phyloP scores from a whole-genome alignment of 2,329 filamentous ascomycete species.

The Pyricularia pennisetigena region DNA sequence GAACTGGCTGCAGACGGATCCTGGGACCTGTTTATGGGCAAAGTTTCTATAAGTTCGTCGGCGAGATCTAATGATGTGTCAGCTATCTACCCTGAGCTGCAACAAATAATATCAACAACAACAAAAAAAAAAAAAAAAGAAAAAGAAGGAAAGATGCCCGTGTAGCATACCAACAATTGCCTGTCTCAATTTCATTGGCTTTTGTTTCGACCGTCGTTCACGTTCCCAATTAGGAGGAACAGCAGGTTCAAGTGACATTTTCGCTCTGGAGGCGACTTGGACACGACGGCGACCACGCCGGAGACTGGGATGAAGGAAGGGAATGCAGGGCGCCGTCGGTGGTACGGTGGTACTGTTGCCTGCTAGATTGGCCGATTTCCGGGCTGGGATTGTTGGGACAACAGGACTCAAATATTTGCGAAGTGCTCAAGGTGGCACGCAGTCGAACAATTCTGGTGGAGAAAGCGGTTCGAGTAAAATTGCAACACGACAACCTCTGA shows the following conservation, averaged over 20 bases:
- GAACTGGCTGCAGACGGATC: slow-evolving; percentile 17
- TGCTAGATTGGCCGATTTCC: neutral
- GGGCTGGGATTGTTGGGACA: neutral
- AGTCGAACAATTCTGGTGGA: neutral
- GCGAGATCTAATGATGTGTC: neutral
- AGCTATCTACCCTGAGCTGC: neutral
- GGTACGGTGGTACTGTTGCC: neutral
- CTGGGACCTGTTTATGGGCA: neutral
- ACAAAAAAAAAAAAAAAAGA: no score
- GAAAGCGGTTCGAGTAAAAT: neutral
- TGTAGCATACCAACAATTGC: neutral
- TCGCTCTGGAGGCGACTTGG: neutral
- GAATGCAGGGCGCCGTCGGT: neutral
- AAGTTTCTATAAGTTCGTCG: neutral
- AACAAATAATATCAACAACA: neutral
- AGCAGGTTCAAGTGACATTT: neutral
- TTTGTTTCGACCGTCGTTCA: neutral
- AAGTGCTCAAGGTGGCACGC: no score
- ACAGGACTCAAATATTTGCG: neutral
- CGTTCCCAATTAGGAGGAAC: neutral
- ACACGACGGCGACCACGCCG: neutral
- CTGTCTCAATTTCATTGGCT: neutral
- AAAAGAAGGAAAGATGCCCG: neutral
- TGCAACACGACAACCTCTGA: neutral
- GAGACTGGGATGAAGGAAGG: no score